Evolutionary conservation across 139 green algal genomes (phyloP).

Genomic region (Picochlorum sp.): DNA sequence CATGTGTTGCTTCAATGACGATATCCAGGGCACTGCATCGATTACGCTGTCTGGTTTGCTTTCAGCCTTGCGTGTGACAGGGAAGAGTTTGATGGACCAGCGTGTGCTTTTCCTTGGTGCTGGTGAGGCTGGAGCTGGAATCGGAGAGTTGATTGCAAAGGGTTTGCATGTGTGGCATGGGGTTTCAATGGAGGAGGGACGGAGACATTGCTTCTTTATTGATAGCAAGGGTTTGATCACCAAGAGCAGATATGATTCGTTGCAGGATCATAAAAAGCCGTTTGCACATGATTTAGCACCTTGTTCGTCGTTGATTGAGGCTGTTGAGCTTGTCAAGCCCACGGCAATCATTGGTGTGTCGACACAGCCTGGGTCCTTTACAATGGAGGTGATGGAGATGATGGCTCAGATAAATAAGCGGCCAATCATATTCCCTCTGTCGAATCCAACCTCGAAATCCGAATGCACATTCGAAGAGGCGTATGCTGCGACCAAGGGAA

Average conservation of each 20-base stretch:
- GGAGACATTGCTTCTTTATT: slow-evolving; percentile 56
- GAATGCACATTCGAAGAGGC: slow-evolving; percentile 82
- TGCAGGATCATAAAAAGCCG: slow-evolving; percentile 72
- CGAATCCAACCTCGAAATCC: slow-evolving; percentile 76
- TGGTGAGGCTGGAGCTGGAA: slow-evolving; percentile 66
- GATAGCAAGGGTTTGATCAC: slow-evolving; percentile 72
- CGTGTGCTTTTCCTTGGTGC: slow-evolving; percentile 64
- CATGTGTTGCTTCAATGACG: slow-evolving; percentile 84
- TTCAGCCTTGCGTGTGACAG: slow-evolving; percentile 43
- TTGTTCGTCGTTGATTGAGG: slow-evolving; percentile 31
- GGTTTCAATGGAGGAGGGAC: slow-evolving; percentile 34
- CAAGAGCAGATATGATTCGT: slow-evolving; percentile 19
- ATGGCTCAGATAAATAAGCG: slow-evolving; percentile 52
- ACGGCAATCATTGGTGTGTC: slow-evolving; percentile 56
- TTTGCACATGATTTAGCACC: slow-evolving; percentile 69
- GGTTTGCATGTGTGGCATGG: slow-evolving; percentile 35
- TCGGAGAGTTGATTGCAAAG: slow-evolving; percentile 61
- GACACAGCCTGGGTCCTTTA: slow-evolving; percentile 50
- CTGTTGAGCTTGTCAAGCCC: slow-evolving; percentile 32
- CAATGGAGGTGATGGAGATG: slow-evolving; percentile 35
- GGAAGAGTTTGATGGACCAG: slow-evolving; percentile 39
- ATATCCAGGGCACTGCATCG: slow-evolving; percentile 70
- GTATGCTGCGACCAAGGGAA: slow-evolving; percentile 39
- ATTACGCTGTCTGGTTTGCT: slow-evolving; percentile 73
- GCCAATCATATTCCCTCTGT: slow-evolving; percentile 87